Evolutionary conservation across 257 asterid genomes (phyloP).

Genomic region (Mentha longifolia): DNA sequence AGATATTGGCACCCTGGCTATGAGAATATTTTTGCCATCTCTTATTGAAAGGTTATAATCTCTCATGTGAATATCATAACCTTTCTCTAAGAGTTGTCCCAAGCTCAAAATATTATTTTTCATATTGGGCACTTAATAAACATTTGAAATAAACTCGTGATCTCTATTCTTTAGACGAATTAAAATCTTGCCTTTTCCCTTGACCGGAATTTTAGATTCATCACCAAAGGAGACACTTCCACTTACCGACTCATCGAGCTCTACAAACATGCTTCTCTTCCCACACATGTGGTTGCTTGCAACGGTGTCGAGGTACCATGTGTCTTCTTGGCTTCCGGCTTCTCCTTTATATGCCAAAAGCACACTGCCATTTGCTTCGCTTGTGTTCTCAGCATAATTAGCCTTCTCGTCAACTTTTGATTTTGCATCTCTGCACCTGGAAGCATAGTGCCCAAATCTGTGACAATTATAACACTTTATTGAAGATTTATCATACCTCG

Average conservation of each 20-base stretch:
- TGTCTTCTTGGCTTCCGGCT: too few relatives aligned
- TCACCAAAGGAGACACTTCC: slow-evolving; percentile 11
- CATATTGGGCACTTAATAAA: slow-evolving; percentile 17
- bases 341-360: too few relatives aligned
- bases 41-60: neutral
- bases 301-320: too few relatives aligned
- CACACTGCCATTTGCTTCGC: too few relatives aligned
- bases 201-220: neutral
- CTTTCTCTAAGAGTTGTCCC: too few relatives aligned
- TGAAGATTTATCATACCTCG: neutral
- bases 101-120: slow-evolving; percentile 7
- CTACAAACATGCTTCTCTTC: slow-evolving; percentile 10
- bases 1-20: too few relatives aligned
- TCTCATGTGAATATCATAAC: neutral
- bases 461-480: neutral
- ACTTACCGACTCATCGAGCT: neutral
- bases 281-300: too few relatives aligned
- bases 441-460: too few relatives aligned
- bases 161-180: neutral
- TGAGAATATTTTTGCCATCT: too few relatives aligned
- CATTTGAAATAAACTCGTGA: neutral
- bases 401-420: too few relatives aligned
- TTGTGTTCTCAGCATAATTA: too few relatives aligned
- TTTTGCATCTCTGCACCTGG: too few relatives aligned
- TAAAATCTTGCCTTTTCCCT: slow-evolving; percentile 10